Conservation (phyloP, 2,329 filamentous ascomycete species). For the Diplodia scrobiculata region DNA sequence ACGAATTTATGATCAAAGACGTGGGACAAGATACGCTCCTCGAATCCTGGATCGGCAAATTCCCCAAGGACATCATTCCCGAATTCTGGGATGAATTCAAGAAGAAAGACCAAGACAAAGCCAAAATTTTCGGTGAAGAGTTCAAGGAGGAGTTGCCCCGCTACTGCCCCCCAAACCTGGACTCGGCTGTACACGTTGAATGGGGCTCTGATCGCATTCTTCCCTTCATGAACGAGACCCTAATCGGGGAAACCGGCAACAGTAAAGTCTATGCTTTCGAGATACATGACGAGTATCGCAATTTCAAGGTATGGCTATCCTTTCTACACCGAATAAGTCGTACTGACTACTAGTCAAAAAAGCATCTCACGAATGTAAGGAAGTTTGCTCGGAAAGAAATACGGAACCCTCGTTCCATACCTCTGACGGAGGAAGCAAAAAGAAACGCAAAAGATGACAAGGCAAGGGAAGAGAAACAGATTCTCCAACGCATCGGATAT, state of each 20-base stretch:
- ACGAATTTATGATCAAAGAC: too few relatives aligned
- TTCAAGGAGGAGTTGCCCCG: background rate
- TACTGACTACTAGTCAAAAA: background rate
- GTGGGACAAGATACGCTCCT: constrained; percentile 11
- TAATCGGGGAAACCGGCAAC: background rate
- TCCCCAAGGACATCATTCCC: background rate
- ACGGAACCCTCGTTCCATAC: too few relatives aligned
- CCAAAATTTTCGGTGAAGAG: background rate
- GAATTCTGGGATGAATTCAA: background rate
- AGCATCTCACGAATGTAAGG: background rate
- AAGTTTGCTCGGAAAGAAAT: background rate
- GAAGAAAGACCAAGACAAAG: too few relatives aligned
- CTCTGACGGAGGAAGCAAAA: background rate
- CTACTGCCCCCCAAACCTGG: background rate
- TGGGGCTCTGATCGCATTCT: background rate
- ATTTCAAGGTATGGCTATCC: background rate
- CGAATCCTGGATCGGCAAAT: background rate
- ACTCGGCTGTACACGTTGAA: background rate
- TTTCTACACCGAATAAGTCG: background rate
- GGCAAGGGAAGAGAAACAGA: too few relatives aligned
- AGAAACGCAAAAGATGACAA: background rate
- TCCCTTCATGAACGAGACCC: background rate
- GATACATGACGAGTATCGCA: background rate
- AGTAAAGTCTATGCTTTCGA: background rate
- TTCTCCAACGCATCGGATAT: constrained; percentile 4